Evolutionary conservation across 1,284 basidiomycete genomes (phyloP).

Genomic region (Xerocomus amazonicus): DNA sequence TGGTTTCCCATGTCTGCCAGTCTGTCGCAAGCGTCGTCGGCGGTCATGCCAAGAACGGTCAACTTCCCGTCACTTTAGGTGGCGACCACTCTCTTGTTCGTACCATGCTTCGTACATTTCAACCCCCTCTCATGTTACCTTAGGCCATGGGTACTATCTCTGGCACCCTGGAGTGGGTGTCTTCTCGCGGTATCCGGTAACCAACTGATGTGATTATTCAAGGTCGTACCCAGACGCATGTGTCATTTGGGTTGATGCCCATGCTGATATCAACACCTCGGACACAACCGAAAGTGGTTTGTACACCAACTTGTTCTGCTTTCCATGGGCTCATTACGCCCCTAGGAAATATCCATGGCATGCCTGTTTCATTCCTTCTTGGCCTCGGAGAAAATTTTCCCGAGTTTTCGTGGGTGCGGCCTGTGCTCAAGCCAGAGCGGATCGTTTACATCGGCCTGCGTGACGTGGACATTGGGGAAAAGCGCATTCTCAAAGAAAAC

Average conservation of each 20-base stretch:
- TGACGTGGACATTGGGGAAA: slow-evolving; percentile 90
- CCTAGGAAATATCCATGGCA: slow-evolving; percentile 93
- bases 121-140: slow-evolving; percentile 1
- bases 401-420: slow-evolving; percentile 81
- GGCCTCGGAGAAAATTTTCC: slow-evolving; percentile 56
- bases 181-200: not conserved
- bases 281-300: slow-evolving; percentile 79
- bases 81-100: slow-evolving; percentile 92
- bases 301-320: slow-evolving; percentile 9
- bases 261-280: slow-evolving; percentile 94
- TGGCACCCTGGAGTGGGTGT: slow-evolving; percentile 68
- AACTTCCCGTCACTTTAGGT: slow-evolving; percentile 89
- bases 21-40: slow-evolving; percentile 78
- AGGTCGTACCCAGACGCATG: slow-evolving; percentile 73
- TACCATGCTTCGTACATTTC: slow-evolving; percentile 16
- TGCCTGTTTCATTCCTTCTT: slow-evolving; percentile 95
- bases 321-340: slow-evolving; percentile 3
- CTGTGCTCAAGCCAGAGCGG: slow-evolving; percentile 65
- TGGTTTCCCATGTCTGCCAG: slow-evolving; percentile 83
- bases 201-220: slow-evolving; percentile 14
- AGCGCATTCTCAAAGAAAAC: slow-evolving; percentile 81
- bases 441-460: slow-evolving; percentile 95
- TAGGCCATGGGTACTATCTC: slow-evolving; percentile 91
- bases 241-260: slow-evolving; percentile 92
- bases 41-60: slow-evolving; percentile 71